Base-by-base conservation (phyloP, 2,329 filamentous ascomycete genomes). In the Gnomoniopsis smithogilvyi region DNA sequence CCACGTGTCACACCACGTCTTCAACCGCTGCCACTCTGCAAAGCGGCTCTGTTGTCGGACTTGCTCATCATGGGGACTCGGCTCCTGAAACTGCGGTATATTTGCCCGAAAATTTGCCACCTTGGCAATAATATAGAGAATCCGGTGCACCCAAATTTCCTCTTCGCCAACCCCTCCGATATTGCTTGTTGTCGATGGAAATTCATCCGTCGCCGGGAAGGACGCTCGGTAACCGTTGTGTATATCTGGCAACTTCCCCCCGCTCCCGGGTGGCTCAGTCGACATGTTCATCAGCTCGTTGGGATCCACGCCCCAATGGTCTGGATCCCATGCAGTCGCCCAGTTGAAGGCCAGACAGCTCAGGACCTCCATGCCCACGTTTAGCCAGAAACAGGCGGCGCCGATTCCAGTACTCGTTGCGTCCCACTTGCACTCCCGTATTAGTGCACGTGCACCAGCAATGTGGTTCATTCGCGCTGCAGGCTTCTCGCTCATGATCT, bases 371-470 rank as follows among this genome's bases (percentile, higher is more conserved):
- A 96, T 89, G 17, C 89, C 89, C 17, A 96, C 87, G 67, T 96
- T 96, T 41, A 97, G 79, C 93, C 94, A 97, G 74, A 97, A 97
- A 72, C 93, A 97, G 1, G 93, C 92, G 0, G 87, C 85, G 1
- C 92, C 93, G 21, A 96, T 85, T 0, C 93, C 92, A 1, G 81
- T 83, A 38, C 90, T 90, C 62, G 80, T 85, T 0, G 91, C 91
- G 67, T 91, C 89, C 94, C 94, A 97, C 4, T 87, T 86, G 67
- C 92, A 96, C 69, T 96, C 92, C 62, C 92, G 91, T 67, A 97
- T 93, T 52, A 96, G 78, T 1, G 91, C 91, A 55, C 92, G 83
- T 11, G 92, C 91, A 6, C 92, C 92, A 0, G 90, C 88, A 64
- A 94, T 93, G 68, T 96, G 93, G 65, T 90, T 93, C 88, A 95